Conservation (phyloP, 345 rosid species). For the Eucalyptus pauciflora region DNA sequence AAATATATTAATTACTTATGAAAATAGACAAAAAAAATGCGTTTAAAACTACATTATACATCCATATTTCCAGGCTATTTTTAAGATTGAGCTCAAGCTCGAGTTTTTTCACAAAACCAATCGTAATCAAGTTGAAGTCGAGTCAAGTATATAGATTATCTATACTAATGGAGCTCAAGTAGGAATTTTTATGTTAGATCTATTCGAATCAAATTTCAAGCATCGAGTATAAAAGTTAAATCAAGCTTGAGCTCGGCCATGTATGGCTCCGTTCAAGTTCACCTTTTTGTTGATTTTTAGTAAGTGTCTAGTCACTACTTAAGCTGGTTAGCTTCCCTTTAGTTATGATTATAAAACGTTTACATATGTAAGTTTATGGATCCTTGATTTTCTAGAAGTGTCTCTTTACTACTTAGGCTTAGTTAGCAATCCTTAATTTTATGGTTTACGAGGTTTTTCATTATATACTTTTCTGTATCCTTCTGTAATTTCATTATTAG, state of each 20-base stretch:
- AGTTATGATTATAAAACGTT: neutral
- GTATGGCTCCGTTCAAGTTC: neutral
- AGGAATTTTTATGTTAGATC: neutral
- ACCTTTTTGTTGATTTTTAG: too few species aligned
- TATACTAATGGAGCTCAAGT: neutral
- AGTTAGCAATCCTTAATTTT: neutral
- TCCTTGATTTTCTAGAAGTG: neutral
- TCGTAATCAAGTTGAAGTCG: neutral
- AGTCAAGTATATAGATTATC: neutral
- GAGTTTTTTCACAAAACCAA: neutral
- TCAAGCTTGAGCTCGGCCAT: neutral
- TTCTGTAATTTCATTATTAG: neutral
- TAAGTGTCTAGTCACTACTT: neutral
- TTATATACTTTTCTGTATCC: neutral
- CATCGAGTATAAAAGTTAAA: neutral
- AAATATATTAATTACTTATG: neutral
- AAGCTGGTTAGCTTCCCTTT: neutral
- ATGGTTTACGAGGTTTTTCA: neutral
- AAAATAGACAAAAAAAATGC: neutral
- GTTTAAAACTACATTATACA: neutral
- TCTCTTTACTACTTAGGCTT: neutral
- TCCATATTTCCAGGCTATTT: neutral
- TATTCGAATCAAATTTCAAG: rapidly evolving
- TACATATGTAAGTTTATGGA: neutral
- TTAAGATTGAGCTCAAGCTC: neutral